Conservation (phyloP, 2,329 filamentous ascomycete genomes). For the Didymella sp. region DNA sequence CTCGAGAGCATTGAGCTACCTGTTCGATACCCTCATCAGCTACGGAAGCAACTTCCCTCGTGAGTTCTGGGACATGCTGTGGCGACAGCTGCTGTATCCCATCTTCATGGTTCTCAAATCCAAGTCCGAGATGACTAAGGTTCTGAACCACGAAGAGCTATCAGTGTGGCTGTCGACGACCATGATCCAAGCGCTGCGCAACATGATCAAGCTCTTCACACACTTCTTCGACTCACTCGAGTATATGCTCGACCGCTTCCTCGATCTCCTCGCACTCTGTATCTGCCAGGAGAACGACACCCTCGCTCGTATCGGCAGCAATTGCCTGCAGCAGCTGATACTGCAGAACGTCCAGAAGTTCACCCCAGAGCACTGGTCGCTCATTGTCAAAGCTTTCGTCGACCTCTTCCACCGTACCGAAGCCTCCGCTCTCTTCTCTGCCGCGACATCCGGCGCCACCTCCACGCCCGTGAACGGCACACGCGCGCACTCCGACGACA, state of each 20-base stretch:
- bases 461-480: slow-evolving; percentile 60
- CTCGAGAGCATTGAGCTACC: slow-evolving; percentile 86
- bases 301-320: slow-evolving; percentile 95
- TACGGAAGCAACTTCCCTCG: slow-evolving; percentile 91
- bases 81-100: slow-evolving; percentile 94
- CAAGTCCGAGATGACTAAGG: slow-evolving; percentile 94
- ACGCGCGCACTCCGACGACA: slow-evolving; percentile 53
- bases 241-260: slow-evolving; percentile 97
- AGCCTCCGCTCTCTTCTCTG: slow-evolving; percentile 92
- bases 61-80: slow-evolving; percentile 98
- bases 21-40: slow-evolving; percentile 90
- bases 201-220: slow-evolving; percentile 98
- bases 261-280: slow-evolving; percentile 91
- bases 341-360: slow-evolving; percentile 97
- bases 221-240: slow-evolving; percentile 97
- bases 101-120: slow-evolving; percentile 99
- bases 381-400: slow-evolving; percentile 94
- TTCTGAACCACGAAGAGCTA: slow-evolving; percentile 92
- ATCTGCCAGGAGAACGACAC: slow-evolving; percentile 99
- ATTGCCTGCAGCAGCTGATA: slow-evolving; percentile 95
- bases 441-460: slow-evolving; percentile 62
- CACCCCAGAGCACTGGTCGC: slow-evolving; percentile 83
- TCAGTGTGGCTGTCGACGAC: slow-evolving; percentile 99
- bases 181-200: slow-evolving; percentile 97
- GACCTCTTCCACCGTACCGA: slow-evolving; percentile 95